Percentiles rank a stretch among this genome's conserved stretches.
Evolutionary conservation across 768 basidiomycete genomes (phyloP).

Genomic region (Xerocomus spinulosus): DNA sequence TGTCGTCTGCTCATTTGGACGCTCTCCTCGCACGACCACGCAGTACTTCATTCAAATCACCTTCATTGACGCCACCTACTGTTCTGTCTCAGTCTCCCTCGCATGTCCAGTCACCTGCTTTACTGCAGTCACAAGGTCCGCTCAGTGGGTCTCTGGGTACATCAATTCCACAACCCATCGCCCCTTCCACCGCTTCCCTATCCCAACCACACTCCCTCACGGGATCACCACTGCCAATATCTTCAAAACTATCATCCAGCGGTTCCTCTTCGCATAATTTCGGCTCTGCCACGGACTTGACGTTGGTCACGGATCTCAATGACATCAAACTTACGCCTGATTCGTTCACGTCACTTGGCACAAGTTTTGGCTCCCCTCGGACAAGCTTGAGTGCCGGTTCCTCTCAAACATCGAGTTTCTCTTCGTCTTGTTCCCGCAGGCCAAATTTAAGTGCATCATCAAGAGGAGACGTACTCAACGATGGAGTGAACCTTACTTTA

Average conservation of each 20-base stretch:
- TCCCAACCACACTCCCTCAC: slow-evolving; percentile 28
- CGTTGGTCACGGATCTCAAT: slow-evolving; percentile 22
- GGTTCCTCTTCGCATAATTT: slow-evolving; percentile 19
- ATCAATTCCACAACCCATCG: slow-evolving; percentile 20
- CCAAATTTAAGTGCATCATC: slow-evolving; percentile 18
- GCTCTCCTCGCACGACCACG: slow-evolving; percentile 22
- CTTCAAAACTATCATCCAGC: slow-evolving; percentile 21
- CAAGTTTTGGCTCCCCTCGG: slow-evolving; percentile 23
- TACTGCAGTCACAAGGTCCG: slow-evolving; percentile 21
- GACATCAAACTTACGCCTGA: slow-evolving; percentile 24
- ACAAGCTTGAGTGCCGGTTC: slow-evolving; percentile 27
- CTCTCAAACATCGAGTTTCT: slow-evolving; percentile 27
- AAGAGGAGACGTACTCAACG: slow-evolving; percentile 17
- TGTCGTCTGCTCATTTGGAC: slow-evolving; percentile 27
- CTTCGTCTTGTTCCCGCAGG: slow-evolving; percentile 22
- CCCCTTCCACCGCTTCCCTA: slow-evolving; percentile 19
- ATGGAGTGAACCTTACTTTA: slow-evolving; percentile 13
- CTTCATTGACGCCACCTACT: slow-evolving; percentile 16
- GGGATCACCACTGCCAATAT: slow-evolving; percentile 25
- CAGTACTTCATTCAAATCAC: slow-evolving; percentile 24
- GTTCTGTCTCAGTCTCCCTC: slow-evolving; percentile 21
- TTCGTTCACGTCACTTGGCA: slow-evolving; percentile 22
- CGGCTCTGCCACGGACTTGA: slow-evolving; percentile 18
- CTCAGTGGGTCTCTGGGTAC: slow-evolving; percentile 13
- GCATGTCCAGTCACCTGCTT: slow-evolving; percentile 11